Evolutionary conservation across 2,329 filamentous ascomycete genomes (phyloP), one percentile per base, ranked within the genome.

Genomic region (Juglanconis sp.): DNA sequence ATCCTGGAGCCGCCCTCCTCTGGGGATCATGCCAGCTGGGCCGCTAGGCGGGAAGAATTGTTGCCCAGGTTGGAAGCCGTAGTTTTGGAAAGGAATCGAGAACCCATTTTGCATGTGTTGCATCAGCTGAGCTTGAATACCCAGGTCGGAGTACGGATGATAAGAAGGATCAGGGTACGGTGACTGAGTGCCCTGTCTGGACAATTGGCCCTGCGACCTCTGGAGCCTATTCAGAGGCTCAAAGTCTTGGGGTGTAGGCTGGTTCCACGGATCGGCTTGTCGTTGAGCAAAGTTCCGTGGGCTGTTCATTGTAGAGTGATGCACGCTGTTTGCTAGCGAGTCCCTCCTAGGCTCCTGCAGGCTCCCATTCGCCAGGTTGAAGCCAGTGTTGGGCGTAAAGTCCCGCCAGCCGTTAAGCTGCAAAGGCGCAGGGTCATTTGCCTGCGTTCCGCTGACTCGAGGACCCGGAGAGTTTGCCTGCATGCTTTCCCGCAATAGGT

Each of bases 1-100:
- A 57, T 90, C 86, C 60, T 85, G 58, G 31, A 52, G 30, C 38
- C 61, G 61, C 30, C 30, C 36, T 8, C 50, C 47, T 15, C 61
- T 44, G 13, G 44, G 17, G 1, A 47, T 42, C 31, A 57, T 57
- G 34, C 58, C 58, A 34, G 61, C 51, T 17, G 61, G 61, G n/a
- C 54, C 61, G 15, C 51, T 63, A 15, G 61, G 58, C 24, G 61
- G 36, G 51, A 48, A 63, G 58, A 56, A 61, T 4, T 51, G 55
- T 11, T 58, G 61, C 10, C 40, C 48, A 46, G 50, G 24, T 13
- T 38, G 48, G 40, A 51, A 63, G 47, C 40, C 32, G 36, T 63
- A 63, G 11, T 24, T 40, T 15, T 40, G 46, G 5, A 53, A 61
- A 11, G 47, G 56, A 7, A 49, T 30, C n/a, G 46, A 34, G 17